Percentiles rank a stretch among this genome's conserved stretches.
These are phyloP conservation scores for Kodamaea fungicola DNA, from an alignment of 1,139 yeast species.

Conservation along the genomic window DNA sequence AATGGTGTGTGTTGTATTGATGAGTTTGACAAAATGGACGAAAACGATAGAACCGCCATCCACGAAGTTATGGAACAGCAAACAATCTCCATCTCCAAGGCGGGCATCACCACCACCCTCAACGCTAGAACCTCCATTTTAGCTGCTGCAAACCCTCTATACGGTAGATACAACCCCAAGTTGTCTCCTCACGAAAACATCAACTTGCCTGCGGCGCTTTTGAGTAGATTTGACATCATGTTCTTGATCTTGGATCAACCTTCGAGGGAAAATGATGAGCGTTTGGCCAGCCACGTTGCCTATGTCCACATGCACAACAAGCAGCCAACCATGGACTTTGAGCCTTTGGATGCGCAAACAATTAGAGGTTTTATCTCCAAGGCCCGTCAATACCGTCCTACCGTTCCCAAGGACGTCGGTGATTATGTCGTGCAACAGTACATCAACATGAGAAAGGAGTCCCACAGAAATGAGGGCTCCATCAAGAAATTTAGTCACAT, in stretches of 20 bases:
- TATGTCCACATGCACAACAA: slow-evolving; percentile 90
- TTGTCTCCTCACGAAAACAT: slow-evolving; percentile 93
- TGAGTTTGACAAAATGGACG: slow-evolving; percentile 99
- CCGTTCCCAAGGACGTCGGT: slow-evolving; percentile 81
- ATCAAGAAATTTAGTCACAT: slow-evolving; percentile 83
- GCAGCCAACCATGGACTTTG: slow-evolving; percentile 76
- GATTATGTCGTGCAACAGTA: slow-evolving; percentile 86
- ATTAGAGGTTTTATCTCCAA: slow-evolving; percentile 85
- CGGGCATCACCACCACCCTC: slow-evolving; percentile 94
- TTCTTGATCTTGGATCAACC: slow-evolving; percentile 87
- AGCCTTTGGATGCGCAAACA: slow-evolving; percentile 73
- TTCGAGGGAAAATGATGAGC: slow-evolving; percentile 72
- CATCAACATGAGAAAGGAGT: slow-evolving; percentile 88
- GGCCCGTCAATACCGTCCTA: slow-evolving; percentile 85
- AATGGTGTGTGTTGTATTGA: slow-evolving; percentile 98
- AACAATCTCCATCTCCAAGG: slow-evolving; percentile 94
- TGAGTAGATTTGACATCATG: slow-evolving; percentile 91
- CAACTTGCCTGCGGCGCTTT: slow-evolving; percentile 92
- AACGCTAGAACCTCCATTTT: slow-evolving; percentile 94
- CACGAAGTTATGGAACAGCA: slow-evolving; percentile 99
- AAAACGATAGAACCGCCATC: slow-evolving; percentile 92
- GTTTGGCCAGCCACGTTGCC: slow-evolving; percentile 89
- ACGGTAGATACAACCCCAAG: slow-evolving; percentile 90
- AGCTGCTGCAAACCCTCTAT: slow-evolving; percentile 97
- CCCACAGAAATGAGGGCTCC: slow-evolving; percentile 74